Evolutionary conservation across 495 filamentous ascomycete genomes (phyloP), one percentile per base, ranked within the genome.

Genomic region (Penicillium subrubescens): DNA sequence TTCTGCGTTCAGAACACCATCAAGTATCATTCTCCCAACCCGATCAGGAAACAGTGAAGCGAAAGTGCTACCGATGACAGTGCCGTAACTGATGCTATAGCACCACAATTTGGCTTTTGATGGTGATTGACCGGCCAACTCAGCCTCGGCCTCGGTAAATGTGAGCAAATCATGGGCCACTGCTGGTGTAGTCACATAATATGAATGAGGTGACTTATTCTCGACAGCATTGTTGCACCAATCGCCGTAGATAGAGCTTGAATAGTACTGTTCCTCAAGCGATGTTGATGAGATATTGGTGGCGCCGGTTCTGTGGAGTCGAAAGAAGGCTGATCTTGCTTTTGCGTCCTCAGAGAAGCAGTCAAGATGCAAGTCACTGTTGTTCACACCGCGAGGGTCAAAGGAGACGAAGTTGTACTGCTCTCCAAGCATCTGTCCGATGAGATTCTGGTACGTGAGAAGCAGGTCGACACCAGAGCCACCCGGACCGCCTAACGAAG

Each of bases 1-100:
- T 23, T 70, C 65, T 39, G 66, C 75, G 64, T 89, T 67, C 8
- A 79, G 69, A 11, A 83, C 82, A 15, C 79, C 82, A 57, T 85
- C 82, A 2, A 83, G 59, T 25, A 83, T 63, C 53, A 81, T 65
- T 17, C 77, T 67, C 7, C 68, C 71, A 31, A 84, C 71, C 10
- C 75, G 73, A n/a, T 78, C 70, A 2, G 82, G 82, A 39, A 75
- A 82, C 72, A 83, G 77, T 8, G 79, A 72, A n/a, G 79, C 77
- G 50, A 81, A 80, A 21, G 77, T 80, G 2, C 83, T 80, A 2
- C 85, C 86, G 11, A 89, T 80, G 3, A 85, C 77, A 1, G 87
- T 87, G 5, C 87, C 87, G 63, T 88, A 89, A 59, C 82, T 85
- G 37, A 88, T 79, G n/a, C 86, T 80, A 68, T 86, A 86, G 56